These are phyloP conservation scores for Pezicula radicicola DNA, from an alignment of 2,329 filamentous ascomycete species.

Conservation along the genomic window DNA sequence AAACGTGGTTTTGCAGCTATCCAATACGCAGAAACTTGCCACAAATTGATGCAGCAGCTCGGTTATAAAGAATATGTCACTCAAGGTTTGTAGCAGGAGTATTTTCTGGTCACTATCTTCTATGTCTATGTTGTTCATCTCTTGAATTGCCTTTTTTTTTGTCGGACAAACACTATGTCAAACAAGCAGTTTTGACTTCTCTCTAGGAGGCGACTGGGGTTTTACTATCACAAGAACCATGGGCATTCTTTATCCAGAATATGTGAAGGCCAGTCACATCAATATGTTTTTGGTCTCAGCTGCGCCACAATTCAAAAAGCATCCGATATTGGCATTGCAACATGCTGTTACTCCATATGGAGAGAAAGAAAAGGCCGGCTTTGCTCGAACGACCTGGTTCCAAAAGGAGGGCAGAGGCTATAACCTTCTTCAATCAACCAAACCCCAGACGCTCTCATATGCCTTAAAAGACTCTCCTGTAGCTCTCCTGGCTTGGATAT, in stretches of 20 bases:
- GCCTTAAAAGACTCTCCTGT: conserved; percentile 67
- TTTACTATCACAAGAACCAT: conserved; percentile 62
- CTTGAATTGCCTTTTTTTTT: not conserved
- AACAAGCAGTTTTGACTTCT: not conserved
- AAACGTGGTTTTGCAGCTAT: conserved; percentile 53
- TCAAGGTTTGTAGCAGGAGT: conserved; percentile 49
- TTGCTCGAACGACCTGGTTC: conserved; percentile 57
- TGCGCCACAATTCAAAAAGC: conserved; percentile 42
- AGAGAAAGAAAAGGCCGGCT: conserved; percentile 38
- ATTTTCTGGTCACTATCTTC: not conserved
- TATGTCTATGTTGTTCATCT: not conserved
- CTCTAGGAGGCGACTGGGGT: conserved; percentile 55
- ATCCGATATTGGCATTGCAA: conserved; percentile 56
- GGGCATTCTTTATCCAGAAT: conserved; percentile 53
- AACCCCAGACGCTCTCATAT: conserved; percentile 71
- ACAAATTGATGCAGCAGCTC: conserved; percentile 66
- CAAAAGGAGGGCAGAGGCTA: conserved; percentile 52
- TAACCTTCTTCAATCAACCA: conserved; percentile 57
- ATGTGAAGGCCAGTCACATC: conserved; percentile 58
- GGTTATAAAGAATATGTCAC: conserved; percentile 61
- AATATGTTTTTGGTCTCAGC: conserved; percentile 51
- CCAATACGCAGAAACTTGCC: conserved; percentile 61
- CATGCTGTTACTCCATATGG: conserved; percentile 53
- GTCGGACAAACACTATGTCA: too few species aligned
- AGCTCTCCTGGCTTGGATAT: conserved; percentile 72